Base-by-base conservation (phyloP, 805 yeast genomes). In the Barnettozyma botsteinii region DNA sequence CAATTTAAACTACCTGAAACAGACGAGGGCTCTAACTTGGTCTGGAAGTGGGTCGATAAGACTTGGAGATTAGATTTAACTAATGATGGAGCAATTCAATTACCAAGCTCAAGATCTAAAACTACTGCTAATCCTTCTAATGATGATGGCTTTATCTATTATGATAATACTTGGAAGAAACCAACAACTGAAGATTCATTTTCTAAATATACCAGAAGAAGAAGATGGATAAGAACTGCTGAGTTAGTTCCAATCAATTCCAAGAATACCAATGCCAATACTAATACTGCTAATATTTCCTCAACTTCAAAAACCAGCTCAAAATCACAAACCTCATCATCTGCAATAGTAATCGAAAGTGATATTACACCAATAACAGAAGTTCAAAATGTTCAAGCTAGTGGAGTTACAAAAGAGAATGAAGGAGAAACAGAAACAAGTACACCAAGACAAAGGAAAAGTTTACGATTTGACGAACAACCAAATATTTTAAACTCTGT, bases 141-240 rank as follows among this genome's bases (percentile, higher is more conserved):
- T 1, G 89, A 85, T 56, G 96, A 87, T 43, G 98, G 96, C 0
- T 91, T 72, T 62, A 77, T 91, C 36, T 91, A 81, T 61, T 86
- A 77, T 53, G 98, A 91, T 60, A 93, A 88, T 57, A 82, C 95
- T 4, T 91, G 98, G 98, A 85, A 85, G 52, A 79, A 78, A 49
- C 96, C 98, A 14, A 67, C 88, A 1, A 77, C 93, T 1, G 96
- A 85, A 41, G 95, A 89, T 57, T 73, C 93, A 4, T 89, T 79
- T 62, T 78, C 93, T 19, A 88, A 87, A 60, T 91, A 88, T 57
- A 91, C 98, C 5, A 76, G 98, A 61, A 75, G 96, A 57, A 77
- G 98, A 66, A 73, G 97, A 57, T 91, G 98, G 98, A 76, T 91
- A 13, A 75, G 98, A 48, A 86, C 95, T 1, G 98, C 98, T 0